A percentile compares a stretch with the other conserved stretches of the same genome.
These are phyloP conservation scores for Citrus cavaleriei DNA, from an alignment of 345 rosid genomes.

Conservation along the genomic window DNA sequence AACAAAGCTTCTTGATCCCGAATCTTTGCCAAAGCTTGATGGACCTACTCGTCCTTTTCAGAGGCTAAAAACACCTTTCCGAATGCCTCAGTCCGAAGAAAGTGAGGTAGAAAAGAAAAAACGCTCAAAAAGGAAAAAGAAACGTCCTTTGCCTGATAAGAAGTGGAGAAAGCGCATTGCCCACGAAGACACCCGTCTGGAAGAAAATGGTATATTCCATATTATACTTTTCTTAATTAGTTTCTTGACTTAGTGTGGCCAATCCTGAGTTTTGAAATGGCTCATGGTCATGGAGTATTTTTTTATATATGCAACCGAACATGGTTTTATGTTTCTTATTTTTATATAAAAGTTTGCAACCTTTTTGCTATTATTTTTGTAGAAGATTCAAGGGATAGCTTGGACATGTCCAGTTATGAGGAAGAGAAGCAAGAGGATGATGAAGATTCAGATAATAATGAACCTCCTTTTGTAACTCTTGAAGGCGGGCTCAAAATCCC, in stretches of 20 bases:
- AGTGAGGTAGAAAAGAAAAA: conserved; percentile 43
- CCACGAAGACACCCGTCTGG: conserved; percentile 48
- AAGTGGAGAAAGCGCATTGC: conserved; percentile 78
- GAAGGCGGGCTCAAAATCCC: conserved; percentile 92
- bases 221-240: conserved; percentile 9
- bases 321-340: too few species aligned
- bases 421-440: conserved; percentile 59
- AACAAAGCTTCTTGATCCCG: conserved; percentile 76
- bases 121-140: conserved; percentile 42
- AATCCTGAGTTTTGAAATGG: not conserved
- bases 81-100: conserved; percentile 38
- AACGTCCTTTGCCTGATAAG: conserved; percentile 81
- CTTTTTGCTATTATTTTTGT: conserved; percentile 23
- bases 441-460: conserved; percentile 40
- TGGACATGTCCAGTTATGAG: conserved; percentile 42
- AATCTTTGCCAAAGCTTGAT: conserved; percentile 78
- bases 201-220: conserved; percentile 48
- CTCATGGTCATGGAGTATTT: not conserved
- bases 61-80: conserved; percentile 58
- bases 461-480: conserved; percentile 49
- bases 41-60: conserved; percentile 69
- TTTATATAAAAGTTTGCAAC: not conserved
- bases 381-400: conserved; percentile 37
- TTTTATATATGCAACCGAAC: not conserved
- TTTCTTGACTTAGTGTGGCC: not conserved